A percentile compares a stretch with the other conserved stretches of the same genome.
Evolutionary conservation across 192 early-diverging fungal genomes (phyloP).

Genomic region (Phlyctochytrium planicorne): DNA sequence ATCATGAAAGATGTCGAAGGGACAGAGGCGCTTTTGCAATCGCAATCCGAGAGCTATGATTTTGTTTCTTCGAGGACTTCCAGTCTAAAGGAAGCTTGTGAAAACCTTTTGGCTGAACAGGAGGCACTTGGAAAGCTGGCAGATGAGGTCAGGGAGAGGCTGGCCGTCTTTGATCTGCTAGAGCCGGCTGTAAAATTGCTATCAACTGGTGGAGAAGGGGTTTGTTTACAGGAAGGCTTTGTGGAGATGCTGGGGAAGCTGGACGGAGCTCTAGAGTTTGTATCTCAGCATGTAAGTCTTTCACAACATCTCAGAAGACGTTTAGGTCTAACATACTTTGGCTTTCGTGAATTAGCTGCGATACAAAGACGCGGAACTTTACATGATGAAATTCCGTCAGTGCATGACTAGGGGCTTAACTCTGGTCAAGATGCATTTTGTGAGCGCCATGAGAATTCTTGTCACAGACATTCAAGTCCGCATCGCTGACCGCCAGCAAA

Average conservation of each 20-base stretch:
- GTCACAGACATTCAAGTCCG: slow-evolving; percentile 15
- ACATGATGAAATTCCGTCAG: slow-evolving; percentile 89
- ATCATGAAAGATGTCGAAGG: slow-evolving; percentile 63
- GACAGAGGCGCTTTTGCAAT: slow-evolving; percentile 56
- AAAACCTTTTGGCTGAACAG: slow-evolving; percentile 71
- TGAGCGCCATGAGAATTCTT: slow-evolving; percentile 60
- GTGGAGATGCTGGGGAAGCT: slow-evolving; percentile 72
- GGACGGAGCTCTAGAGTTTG: slow-evolving; percentile 78
- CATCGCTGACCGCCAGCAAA: slow-evolving; percentile 8
- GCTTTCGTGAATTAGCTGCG: slow-evolving; percentile 42
- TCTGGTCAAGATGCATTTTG: slow-evolving; percentile 87
- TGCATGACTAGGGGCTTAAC: slow-evolving; percentile 93
- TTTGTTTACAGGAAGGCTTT: slow-evolving; percentile 78
- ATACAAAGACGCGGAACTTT: slow-evolving; percentile 88
- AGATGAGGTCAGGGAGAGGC: slow-evolving; percentile 54
- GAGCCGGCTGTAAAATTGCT: slow-evolving; percentile 77
- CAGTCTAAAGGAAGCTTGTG: slow-evolving; percentile 77
- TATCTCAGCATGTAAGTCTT: slow-evolving; percentile 66
- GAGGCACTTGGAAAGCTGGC: slow-evolving; percentile 60
- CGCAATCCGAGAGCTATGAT: slow-evolving; percentile 68
- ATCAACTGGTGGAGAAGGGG: slow-evolving; percentile 78
- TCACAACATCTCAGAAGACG: background rate
- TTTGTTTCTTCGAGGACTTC: slow-evolving; percentile 77
- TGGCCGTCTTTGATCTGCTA: slow-evolving; percentile 83
- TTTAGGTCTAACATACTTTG: background rate